phyloP scores from a whole-genome alignment of 495 filamentous ascomycete species.

The Talaromyces wortmannii region DNA sequence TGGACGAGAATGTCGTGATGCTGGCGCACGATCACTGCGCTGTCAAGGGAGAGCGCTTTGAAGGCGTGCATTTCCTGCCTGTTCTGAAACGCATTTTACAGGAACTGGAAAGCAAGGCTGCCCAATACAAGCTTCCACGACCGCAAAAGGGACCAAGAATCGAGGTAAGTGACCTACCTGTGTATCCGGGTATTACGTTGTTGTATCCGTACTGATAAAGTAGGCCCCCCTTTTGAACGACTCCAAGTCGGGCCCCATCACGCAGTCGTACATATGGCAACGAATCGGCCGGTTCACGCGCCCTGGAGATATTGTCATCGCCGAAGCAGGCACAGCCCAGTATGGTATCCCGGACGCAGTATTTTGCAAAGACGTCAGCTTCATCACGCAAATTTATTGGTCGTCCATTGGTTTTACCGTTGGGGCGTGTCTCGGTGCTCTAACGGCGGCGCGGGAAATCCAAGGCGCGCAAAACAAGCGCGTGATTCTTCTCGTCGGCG shows the following conservation, averaged over 20 bases:
- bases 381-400: conserved; percentile 32
- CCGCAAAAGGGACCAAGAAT: not conserved
- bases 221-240: not conserved
- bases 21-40: not conserved
- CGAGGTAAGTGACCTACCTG: not conserved
- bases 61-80: not conserved
- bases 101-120: not conserved
- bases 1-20: not conserved
- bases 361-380: conserved; percentile 18
- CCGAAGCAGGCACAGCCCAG: conserved; percentile 32
- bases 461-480: conserved; percentile 8
- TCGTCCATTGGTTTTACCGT: conserved; percentile 41
- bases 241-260: not conserved
- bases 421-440: conserved; percentile 38
- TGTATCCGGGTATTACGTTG: not conserved
- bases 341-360: conserved; percentile 23
- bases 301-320: conserved; percentile 29
- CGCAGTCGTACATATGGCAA: not conserved
- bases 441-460: conserved; percentile 31
- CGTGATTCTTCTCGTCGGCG: conserved; percentile 67
- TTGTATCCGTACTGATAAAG: not conserved
- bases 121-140: not conserved
- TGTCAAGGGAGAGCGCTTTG: not conserved
- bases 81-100: not conserved
- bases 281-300: conserved; percentile 7